Conservation (phyloP, 2,329 filamentous ascomycete genomes). For the Ceratocystis huliohia region DNA sequence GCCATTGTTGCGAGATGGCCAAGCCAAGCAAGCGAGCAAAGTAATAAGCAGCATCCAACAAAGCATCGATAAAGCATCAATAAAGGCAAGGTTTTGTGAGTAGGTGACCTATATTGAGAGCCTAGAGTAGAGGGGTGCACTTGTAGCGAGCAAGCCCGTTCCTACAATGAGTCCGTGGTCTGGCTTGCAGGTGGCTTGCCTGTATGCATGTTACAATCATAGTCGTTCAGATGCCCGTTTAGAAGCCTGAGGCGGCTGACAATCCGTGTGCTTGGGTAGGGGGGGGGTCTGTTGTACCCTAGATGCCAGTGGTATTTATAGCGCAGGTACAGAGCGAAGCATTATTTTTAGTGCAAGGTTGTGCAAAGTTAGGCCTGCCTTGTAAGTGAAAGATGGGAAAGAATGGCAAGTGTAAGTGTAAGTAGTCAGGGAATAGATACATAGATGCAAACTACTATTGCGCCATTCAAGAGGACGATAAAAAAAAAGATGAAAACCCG, state of each 20-base stretch:
- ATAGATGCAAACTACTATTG: neutral
- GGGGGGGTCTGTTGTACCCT: too few relatives aligned
- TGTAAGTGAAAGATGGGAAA: neutral
- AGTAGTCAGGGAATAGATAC: neutral
- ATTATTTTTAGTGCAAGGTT: too few relatives aligned
- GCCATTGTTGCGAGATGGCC: neutral
- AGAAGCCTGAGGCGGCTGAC: neutral
- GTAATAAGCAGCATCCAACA: neutral
- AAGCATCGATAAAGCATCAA: too few relatives aligned
- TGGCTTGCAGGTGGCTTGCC: slow-evolving; percentile 1
- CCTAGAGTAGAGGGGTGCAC: neutral
- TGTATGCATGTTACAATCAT: slow-evolving; percentile 3
- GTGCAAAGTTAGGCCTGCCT: too few relatives aligned
- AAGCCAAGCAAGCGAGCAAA: neutral
- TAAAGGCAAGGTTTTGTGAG: neutral
- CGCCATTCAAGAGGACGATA: too few relatives aligned
- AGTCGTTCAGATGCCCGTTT: slow-evolving; percentile 3
- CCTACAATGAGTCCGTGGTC: neutral
- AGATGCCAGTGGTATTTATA: too few relatives aligned
- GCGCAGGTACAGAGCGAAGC: too few relatives aligned
- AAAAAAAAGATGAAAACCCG: neutral
- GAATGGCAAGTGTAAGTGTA: neutral
- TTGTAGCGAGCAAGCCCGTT: neutral
- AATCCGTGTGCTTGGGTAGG: neutral
- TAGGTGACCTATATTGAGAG: neutral